These are phyloP conservation scores for Thelephora terrestris DNA, from an alignment of 1,284 basidiomycete genomes.

Conservation along the genomic window DNA sequence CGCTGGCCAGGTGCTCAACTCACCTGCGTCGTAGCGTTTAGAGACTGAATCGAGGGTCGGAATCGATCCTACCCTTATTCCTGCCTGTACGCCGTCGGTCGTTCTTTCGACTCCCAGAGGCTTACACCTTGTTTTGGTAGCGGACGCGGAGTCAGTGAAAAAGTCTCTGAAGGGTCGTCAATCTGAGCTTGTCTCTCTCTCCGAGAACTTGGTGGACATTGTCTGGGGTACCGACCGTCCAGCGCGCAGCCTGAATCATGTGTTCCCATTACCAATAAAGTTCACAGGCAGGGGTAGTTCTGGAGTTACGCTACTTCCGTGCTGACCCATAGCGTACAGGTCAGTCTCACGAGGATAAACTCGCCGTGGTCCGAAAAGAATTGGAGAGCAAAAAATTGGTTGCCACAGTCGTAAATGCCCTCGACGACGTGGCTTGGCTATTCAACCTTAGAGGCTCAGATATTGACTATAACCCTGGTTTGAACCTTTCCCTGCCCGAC, in stretches of 20 bases:
- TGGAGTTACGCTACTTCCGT: neutral
- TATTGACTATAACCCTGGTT: slow-evolving; percentile 84
- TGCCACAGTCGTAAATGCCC: slow-evolving; percentile 67
- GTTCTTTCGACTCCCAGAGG: slow-evolving; percentile 2
- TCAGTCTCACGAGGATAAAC: slow-evolving; percentile 56
- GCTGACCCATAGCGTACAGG: slow-evolving; percentile 29
- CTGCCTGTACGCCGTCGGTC: slow-evolving; percentile 36
- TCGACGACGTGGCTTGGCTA: slow-evolving; percentile 91
- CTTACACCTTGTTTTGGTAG: slow-evolving; percentile 22
- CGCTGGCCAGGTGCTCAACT: neutral
- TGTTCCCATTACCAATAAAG: slow-evolving; percentile 65
- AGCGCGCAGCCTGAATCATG: slow-evolving; percentile 53
- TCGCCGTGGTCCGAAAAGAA: slow-evolving; percentile 56
- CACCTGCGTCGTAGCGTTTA: slow-evolving; percentile 38
- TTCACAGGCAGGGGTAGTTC: slow-evolving; percentile 39
- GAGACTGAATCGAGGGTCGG: slow-evolving; percentile 58
- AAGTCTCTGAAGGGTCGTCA: slow-evolving; percentile 40
- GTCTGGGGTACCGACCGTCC: slow-evolving; percentile 74
- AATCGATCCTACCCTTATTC: slow-evolving; percentile 72
- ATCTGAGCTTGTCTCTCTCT: slow-evolving; percentile 55
- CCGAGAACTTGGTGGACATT: slow-evolving; percentile 71
- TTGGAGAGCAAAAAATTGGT: slow-evolving; percentile 54
- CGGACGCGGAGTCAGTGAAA: slow-evolving; percentile 47
- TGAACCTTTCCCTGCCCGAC: slow-evolving; percentile 6
- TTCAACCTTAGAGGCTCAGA: slow-evolving; percentile 92